phyloP scores from a whole-genome alignment of 305 asterid genomes.

The Solanum chacoense region DNA sequence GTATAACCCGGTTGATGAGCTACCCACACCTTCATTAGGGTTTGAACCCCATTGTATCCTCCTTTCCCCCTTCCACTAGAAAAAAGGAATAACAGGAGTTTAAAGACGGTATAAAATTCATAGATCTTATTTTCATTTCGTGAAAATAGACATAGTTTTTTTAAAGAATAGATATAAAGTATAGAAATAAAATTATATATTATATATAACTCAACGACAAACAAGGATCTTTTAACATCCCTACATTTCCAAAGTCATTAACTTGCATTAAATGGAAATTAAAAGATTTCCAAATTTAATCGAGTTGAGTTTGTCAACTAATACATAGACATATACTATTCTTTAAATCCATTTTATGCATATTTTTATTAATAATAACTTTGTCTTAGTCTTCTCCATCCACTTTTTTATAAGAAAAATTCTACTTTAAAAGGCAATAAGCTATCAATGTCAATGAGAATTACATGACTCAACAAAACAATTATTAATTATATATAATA shows the following conservation, averaged over 20 bases:
- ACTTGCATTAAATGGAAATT: background rate
- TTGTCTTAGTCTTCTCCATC: background rate
- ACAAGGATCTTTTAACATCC: background rate
- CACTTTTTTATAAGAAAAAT: background rate
- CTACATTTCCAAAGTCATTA: background rate
- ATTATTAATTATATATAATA: background rate
- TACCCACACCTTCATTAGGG: background rate
- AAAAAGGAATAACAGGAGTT: background rate
- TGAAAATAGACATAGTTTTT: too few species aligned
- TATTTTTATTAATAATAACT: background rate
- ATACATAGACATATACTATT: background rate
- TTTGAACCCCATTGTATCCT: too few species aligned
- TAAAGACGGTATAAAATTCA: too few species aligned
- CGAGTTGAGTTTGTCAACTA: background rate
- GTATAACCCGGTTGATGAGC: background rate
- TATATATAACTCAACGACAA: background rate
- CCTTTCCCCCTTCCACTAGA: too few species aligned
- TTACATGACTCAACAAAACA: background rate
- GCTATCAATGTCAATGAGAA: background rate
- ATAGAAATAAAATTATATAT: too few species aligned
- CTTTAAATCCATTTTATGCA: background rate
- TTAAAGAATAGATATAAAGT: too few species aligned
- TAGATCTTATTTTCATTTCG: background rate
- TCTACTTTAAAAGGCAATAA: background rate
- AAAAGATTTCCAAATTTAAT: background rate